Evolutionary conservation across 495 filamentous ascomycete species (phyloP).

Genomic region (Baudoinia panamericana): DNA sequence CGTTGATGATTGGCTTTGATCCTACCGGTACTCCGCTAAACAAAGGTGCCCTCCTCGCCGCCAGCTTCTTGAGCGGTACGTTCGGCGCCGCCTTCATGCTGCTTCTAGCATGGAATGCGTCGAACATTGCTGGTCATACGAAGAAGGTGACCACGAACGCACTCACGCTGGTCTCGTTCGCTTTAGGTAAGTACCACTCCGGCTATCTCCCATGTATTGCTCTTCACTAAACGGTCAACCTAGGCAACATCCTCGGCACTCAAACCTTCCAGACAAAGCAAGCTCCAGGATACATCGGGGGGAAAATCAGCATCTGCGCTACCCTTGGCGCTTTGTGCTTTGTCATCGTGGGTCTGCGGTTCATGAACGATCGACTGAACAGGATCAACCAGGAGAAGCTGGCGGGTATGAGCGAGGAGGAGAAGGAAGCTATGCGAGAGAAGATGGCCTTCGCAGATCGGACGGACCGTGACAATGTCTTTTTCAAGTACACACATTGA

Average conservation of each 20-base stretch:
- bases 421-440: slow-evolving; percentile 22
- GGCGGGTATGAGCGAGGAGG: slow-evolving; percentile 22
- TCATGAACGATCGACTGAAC: slow-evolving; percentile 27
- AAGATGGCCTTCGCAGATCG: slow-evolving; percentile 30
- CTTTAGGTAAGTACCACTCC: slow-evolving; percentile 23
- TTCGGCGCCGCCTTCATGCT: slow-evolving; percentile 46
- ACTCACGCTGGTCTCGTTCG: slow-evolving; percentile 12
- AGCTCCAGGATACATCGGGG: slow-evolving; percentile 25
- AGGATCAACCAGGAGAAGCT: slow-evolving; percentile 22
- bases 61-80: slow-evolving; percentile 43
- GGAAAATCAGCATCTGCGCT: slow-evolving; percentile 28
- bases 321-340: slow-evolving; percentile 24
- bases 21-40: slow-evolving; percentile 26
- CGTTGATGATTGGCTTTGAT: slow-evolving; percentile 31
- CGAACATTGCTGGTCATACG: slow-evolving; percentile 41
- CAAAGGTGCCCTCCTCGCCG: slow-evolving; percentile 40
- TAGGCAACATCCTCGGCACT: slow-evolving; percentile 21
- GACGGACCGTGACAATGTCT: slow-evolving; percentile 28
- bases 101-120: slow-evolving; percentile 31
- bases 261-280: slow-evolving; percentile 17
- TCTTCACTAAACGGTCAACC: not conserved
- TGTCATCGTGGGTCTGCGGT: slow-evolving; percentile 24
- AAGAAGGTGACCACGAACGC: slow-evolving; percentile 31
- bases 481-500: slow-evolving; percentile 34
- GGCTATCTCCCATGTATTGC: not conserved